Conservation (phyloP, 1,139 yeast species). For the Hemisphaericaspora lyxosophila region DNA sequence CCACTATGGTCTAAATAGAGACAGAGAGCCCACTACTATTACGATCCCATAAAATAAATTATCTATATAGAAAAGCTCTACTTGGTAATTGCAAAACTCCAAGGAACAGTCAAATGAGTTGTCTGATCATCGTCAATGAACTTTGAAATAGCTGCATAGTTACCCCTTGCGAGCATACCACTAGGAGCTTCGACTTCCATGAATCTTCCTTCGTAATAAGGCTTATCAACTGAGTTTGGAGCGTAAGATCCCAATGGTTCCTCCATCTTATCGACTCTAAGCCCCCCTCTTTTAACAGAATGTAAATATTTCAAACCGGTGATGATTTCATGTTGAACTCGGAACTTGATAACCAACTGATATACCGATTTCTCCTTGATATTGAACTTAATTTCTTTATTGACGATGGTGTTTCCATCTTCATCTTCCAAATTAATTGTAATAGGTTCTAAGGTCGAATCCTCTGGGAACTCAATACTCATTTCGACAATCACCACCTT, state of each 20-base stretch:
- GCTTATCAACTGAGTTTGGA: conserved; percentile 82
- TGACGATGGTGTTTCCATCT: conserved; percentile 44
- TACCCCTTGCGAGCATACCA: conserved; percentile 85
- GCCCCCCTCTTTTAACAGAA: conserved; percentile 81
- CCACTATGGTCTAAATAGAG: too few relatives aligned
- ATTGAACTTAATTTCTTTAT: conserved; percentile 58
- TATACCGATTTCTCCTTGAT: conserved; percentile 80
- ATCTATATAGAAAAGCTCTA: too few relatives aligned
- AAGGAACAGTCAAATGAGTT: conserved; percentile 72
- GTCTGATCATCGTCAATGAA: conserved; percentile 86
- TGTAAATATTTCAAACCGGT: conserved; percentile 89
- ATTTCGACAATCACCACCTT: conserved; percentile 78
- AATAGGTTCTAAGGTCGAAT: conserved; percentile 58
- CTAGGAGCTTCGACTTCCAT: conserved; percentile 93
- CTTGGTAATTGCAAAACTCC: conserved; percentile 82
- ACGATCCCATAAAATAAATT: too few relatives aligned
- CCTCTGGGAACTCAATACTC: conserved; percentile 62
- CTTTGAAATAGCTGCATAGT: conserved; percentile 76
- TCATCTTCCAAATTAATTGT: conserved; percentile 63
- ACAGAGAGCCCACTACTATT: too few relatives aligned
- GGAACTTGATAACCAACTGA: conserved; percentile 70
- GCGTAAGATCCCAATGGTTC: conserved; percentile 91
- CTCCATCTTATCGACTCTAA: conserved; percentile 80
- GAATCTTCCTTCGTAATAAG: conserved; percentile 72
- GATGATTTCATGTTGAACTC: conserved; percentile 87